phyloP scores from a whole-genome alignment of 495 filamentous ascomycete genomes.

The Penicillium cinerascens region DNA sequence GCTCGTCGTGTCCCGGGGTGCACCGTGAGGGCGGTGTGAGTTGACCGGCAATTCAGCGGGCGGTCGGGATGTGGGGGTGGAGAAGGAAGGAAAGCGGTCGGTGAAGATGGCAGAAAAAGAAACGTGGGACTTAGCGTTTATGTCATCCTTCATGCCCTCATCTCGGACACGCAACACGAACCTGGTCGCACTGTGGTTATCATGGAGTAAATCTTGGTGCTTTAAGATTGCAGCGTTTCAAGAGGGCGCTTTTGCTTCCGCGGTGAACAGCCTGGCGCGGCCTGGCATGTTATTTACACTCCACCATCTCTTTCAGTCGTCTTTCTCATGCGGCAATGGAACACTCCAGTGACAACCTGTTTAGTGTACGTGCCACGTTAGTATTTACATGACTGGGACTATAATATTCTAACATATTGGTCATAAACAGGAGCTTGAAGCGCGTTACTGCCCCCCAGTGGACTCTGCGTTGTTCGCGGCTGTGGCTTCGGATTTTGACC shows the following conservation, averaged over 20 bases:
- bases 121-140: background rate
- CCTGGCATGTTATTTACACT: background rate
- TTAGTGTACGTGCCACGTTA: background rate
- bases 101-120: background rate
- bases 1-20: too few relatives aligned
- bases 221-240: background rate
- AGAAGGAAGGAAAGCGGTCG: background rate
- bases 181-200: background rate
- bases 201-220: background rate
- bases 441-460: slow-evolving; percentile 58
- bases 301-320: background rate
- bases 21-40: background rate
- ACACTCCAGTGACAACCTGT: background rate
- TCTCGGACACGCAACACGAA: background rate
- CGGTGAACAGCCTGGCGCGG: background rate
- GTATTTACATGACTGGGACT: background rate
- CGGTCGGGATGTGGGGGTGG: background rate
- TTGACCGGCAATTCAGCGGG: background rate
- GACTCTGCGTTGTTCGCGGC: slow-evolving; percentile 64
- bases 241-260: background rate
- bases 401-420: background rate
- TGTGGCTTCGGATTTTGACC: slow-evolving; percentile 63
- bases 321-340: background rate
- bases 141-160: background rate
- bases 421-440: slow-evolving; percentile 36